phyloP scores from a whole-genome alignment of 2,329 filamentous ascomycete species.

The Colletotrichum tamarilloi region DNA sequence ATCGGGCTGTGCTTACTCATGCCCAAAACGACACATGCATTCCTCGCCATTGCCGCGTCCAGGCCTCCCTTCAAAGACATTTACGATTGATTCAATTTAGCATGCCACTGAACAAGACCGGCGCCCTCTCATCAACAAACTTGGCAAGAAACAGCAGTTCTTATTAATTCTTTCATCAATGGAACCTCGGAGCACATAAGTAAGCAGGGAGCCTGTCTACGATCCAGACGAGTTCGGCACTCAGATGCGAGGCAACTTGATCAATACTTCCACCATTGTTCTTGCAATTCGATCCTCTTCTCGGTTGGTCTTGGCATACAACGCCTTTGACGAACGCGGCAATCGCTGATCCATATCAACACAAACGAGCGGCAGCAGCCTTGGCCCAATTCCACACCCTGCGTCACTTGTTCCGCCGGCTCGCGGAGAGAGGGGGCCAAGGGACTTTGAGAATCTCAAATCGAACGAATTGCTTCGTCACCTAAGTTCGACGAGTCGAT shows the following conservation, averaged over 20 bases:
- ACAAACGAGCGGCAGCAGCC: not conserved
- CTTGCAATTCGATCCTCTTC: not conserved
- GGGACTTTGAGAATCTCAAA: not conserved
- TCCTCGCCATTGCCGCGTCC: not conserved
- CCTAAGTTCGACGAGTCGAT: not conserved
- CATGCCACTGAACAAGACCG: not conserved
- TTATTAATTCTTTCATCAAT: not conserved
- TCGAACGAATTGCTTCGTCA: not conserved
- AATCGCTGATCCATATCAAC: not conserved
- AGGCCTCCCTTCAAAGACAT: not conserved
- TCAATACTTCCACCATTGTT: not conserved
- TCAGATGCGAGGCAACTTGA: not conserved
- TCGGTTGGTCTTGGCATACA: not conserved
- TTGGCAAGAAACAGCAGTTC: not conserved
- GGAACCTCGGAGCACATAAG: not conserved
- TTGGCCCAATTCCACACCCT: not conserved
- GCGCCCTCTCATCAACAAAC: not conserved
- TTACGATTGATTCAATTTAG: not conserved
- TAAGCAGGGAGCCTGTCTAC: not conserved
- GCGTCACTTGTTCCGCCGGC: not conserved
- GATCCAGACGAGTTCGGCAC: not conserved
- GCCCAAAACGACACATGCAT: not conserved
- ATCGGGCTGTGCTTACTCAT: not conserved
- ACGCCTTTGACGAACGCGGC: constrained; percentile 15
- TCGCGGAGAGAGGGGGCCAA: not conserved